These are phyloP conservation scores for Fraxinus latifolia DNA, from an alignment of 305 asterid genomes.

Conservation along the genomic window DNA sequence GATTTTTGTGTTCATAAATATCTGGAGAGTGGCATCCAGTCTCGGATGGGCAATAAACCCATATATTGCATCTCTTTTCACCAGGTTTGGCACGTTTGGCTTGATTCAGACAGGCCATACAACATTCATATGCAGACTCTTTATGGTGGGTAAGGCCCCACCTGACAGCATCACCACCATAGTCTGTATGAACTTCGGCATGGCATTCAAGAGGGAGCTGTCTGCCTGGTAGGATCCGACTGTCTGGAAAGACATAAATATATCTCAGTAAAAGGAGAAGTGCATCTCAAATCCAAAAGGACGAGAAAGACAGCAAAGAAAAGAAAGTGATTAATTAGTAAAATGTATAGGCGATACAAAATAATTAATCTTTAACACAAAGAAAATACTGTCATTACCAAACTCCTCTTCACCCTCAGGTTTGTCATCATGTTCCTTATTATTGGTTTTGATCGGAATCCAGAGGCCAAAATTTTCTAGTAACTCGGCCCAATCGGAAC, in stretches of 20 bases:
- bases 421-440: constrained; percentile 73
- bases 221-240: constrained; percentile 61
- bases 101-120: constrained; percentile 81
- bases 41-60: constrained; percentile 88
- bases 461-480: constrained; percentile 75
- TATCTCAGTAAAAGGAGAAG: constrained; percentile 3
- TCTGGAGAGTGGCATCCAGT: constrained; percentile 84
- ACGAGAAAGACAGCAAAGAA: neutral
- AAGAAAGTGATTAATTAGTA: neutral
- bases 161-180: constrained; percentile 75
- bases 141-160: constrained; percentile 95
- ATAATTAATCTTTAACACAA: neutral
- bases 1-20: constrained; percentile 66
- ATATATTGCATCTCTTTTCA: constrained; percentile 65
- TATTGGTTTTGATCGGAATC: constrained; percentile 59
- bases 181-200: constrained; percentile 76
- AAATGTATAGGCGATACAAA: neutral
- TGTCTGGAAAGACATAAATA: constrained; percentile 41
- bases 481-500: constrained; percentile 56
- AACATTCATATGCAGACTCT: constrained; percentile 89
- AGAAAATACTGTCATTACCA: constrained; percentile 42
- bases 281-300: neutral
- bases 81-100: constrained; percentile 63
- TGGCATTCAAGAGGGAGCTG: constrained; percentile 80
- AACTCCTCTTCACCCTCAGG: constrained; percentile 73